Percentiles rank a stretch among this genome's conserved stretches.
Evolutionary conservation across 306 rosid genomes (phyloP).

Genomic region (Sicyos edulis): DNA sequence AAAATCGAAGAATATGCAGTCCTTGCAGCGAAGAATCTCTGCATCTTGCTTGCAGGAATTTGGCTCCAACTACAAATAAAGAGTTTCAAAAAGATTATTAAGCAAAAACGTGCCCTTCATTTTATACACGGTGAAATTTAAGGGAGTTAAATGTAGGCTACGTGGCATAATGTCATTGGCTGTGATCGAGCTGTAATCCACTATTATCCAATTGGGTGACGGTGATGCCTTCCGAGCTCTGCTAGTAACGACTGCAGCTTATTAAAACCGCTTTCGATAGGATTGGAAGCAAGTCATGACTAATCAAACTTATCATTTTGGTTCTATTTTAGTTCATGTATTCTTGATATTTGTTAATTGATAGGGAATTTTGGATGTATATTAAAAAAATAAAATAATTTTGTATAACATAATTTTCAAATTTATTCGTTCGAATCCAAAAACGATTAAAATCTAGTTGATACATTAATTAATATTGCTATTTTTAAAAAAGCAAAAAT

Average conservation of each 20-base stretch:
- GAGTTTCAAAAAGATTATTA: too few species aligned
- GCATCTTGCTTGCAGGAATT: constrained; percentile 38
- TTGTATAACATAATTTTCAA: too few species aligned
- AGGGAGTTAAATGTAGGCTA: background rate
- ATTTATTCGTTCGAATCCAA: too few species aligned
- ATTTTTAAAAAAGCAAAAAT: too few species aligned
- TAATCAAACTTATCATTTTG: background rate
- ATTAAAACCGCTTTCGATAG: background rate
- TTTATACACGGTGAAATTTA: constrained; percentile 1
- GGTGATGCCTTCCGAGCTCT: background rate
- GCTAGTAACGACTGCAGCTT: background rate
- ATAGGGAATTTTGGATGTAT: too few species aligned
- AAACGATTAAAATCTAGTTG: too few species aligned
- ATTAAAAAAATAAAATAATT: too few species aligned
- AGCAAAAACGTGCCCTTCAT: background rate
- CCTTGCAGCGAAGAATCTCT: constrained; percentile 42
- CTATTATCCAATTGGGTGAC: background rate
- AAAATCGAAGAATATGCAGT: constrained; percentile 31
- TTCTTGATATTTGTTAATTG: too few species aligned
- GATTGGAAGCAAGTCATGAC: background rate
- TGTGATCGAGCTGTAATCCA: too few species aligned
- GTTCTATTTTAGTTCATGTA: too few species aligned
- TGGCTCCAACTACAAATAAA: too few species aligned
- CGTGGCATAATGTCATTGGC: background rate
- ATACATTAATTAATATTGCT: too few species aligned